Conservation (phyloP, 169 alveolate genomes). For the Cyclospora cayetanensis region DNA sequence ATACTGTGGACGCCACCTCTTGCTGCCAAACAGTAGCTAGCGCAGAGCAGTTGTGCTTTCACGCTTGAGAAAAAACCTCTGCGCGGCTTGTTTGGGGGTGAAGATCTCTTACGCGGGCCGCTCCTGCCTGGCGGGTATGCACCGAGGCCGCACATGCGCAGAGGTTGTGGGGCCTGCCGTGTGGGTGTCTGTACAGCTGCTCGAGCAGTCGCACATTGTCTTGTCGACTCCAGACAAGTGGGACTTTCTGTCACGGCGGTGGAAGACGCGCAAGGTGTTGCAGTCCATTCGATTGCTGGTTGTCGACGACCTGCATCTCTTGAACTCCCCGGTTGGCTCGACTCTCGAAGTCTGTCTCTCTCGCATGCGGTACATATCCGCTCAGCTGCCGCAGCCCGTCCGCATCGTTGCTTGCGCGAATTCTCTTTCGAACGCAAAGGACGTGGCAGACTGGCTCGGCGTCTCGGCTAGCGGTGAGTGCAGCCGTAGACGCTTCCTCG, state of each 20-base stretch:
- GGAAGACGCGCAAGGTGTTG: conserved; percentile 82
- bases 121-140: no score
- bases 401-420: conserved; percentile 80
- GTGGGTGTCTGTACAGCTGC: conserved; percentile 67
- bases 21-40: no score
- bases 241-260: conserved; percentile 80
- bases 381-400: conserved; percentile 84
- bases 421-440: conserved; percentile 81
- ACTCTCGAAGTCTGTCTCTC: conserved; percentile 94
- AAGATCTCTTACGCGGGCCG: no score
- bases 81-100: no score
- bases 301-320: conserved; percentile 95
- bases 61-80: no score
- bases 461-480: conserved; percentile 75
- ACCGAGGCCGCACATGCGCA: no score
- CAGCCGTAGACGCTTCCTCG: no score
- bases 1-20: no score
- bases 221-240: conserved; percentile 78
- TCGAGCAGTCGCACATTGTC: conserved; percentile 80
- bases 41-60: no score
- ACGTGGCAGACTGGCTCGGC: conserved; percentile 82
- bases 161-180: no score
- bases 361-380: conserved; percentile 94
- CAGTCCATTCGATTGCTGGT: conserved; percentile 89
- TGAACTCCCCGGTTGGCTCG: conserved; percentile 77